These are phyloP conservation scores for Neodidymelliopsis sp. DNA, from an alignment of 2,329 filamentous ascomycete genomes.

Conservation along the genomic window DNA sequence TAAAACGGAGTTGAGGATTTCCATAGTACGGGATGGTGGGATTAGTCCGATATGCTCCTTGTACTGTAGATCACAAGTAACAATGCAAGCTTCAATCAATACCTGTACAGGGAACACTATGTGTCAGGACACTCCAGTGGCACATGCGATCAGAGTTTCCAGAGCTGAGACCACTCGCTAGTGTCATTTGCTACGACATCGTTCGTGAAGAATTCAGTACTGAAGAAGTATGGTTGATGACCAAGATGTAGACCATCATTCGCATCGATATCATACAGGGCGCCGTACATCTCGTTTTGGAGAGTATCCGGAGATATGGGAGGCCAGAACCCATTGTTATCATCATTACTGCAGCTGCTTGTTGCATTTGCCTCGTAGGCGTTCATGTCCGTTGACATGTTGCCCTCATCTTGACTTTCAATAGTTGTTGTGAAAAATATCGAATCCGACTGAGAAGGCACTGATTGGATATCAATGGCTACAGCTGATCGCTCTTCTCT, in stretches of 20 bases:
- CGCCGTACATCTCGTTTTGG: conserved; percentile 1
- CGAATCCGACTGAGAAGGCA: too few relatives aligned
- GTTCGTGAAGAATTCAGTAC: not conserved
- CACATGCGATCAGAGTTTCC: not conserved
- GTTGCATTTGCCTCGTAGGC: not conserved
- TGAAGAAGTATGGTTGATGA: not conserved
- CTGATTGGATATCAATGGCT: not conserved
- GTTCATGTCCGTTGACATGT: not conserved
- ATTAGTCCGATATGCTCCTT: too few relatives aligned
- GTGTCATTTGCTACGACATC: not conserved
- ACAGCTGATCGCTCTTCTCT: not conserved
- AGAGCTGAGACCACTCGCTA: not conserved
- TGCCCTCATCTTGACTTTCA: too few relatives aligned
- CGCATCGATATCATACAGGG: not conserved
- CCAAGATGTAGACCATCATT: not conserved
- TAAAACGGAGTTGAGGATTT: not conserved
- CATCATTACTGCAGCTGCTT: not conserved
- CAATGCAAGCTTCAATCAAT: too few relatives aligned
- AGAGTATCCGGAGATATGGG: not conserved
- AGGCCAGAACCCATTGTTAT: not conserved
- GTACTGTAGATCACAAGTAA: not conserved
- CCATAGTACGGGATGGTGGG: too few relatives aligned
- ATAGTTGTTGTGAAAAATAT: too few relatives aligned
- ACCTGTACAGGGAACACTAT: too few relatives aligned
- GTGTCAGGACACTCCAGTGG: too few relatives aligned